These are phyloP conservation scores for Haberlea rhodopensis DNA, from an alignment of 257 asterid genomes.

Conservation along the genomic window DNA sequence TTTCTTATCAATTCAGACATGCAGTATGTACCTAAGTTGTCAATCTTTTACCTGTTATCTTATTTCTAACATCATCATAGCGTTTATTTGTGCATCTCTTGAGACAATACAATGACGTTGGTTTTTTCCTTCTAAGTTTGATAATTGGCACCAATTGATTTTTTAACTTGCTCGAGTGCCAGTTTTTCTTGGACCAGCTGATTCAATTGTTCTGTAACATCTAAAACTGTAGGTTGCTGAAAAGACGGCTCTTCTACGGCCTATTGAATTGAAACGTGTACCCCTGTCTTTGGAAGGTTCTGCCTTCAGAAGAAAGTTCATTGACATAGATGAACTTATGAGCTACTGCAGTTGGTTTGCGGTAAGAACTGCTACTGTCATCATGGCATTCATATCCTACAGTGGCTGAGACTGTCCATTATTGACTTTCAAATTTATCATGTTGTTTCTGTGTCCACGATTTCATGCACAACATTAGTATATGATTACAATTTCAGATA, in stretches of 20 bases:
- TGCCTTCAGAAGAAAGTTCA: slow-evolving; percentile 84
- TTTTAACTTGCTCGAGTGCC: slow-evolving; percentile 3
- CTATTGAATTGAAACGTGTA: slow-evolving; percentile 75
- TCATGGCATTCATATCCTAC: slow-evolving; percentile 16
- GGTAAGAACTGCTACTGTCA: slow-evolving; percentile 51
- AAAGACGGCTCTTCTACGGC: slow-evolving; percentile 93
- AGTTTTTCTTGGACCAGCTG: slow-evolving; percentile 22
- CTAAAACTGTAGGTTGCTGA: slow-evolving; percentile 78
- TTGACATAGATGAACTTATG: slow-evolving; percentile 92
- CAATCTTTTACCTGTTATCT: slow-evolving; percentile 10
- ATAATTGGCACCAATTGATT: slow-evolving; percentile 8
- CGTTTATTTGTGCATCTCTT: background rate
- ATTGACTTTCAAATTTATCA: slow-evolving; percentile 14
- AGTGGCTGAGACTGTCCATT: slow-evolving; percentile 15
- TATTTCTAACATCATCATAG: slow-evolving; percentile 5
- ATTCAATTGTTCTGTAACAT: slow-evolving; percentile 20
- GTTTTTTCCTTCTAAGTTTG: background rate
- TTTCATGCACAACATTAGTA: background rate
- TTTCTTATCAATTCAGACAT: too few relatives aligned
- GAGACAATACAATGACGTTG: background rate
- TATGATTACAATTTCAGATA: slow-evolving; percentile 13
- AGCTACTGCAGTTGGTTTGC: slow-evolving; percentile 99
- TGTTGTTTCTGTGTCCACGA: slow-evolving; percentile 23
- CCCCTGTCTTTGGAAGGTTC: slow-evolving; percentile 89
- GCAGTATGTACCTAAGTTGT: slow-evolving; percentile 9